Conservation (phyloP, 2,329 filamentous ascomycete genomes). For the Aspergillus novoparasiticus region DNA sequence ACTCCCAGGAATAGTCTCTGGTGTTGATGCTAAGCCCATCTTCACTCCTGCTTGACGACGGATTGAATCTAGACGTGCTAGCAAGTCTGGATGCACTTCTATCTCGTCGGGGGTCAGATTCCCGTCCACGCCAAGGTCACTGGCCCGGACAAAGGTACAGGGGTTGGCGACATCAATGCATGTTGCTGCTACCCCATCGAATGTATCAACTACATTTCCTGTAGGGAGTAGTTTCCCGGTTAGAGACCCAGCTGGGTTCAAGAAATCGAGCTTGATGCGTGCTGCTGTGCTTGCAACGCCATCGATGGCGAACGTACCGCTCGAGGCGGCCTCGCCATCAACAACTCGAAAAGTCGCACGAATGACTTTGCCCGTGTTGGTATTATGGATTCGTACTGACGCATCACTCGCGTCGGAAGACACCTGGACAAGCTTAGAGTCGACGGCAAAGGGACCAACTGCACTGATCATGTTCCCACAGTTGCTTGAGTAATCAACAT, state of each 20-base stretch:
- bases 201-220: slow-evolving; percentile 54
- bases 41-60: slow-evolving; percentile 58
- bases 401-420: slow-evolving; percentile 35
- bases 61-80: slow-evolving; percentile 57
- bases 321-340: slow-evolving; percentile 50
- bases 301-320: slow-evolving; percentile 63
- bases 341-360: slow-evolving; percentile 58
- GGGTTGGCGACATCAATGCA: slow-evolving; percentile 68
- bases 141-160: slow-evolving; percentile 61
- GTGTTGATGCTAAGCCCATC: slow-evolving; percentile 61
- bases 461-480: slow-evolving; percentile 75
- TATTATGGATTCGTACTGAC: slow-evolving; percentile 65
- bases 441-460: slow-evolving; percentile 66
- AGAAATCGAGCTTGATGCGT: slow-evolving; percentile 62
- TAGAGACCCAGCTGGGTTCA: slow-evolving; percentile 64
- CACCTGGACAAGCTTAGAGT: slow-evolving; percentile 53
- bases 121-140: slow-evolving; percentile 48
- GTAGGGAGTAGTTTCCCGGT: slow-evolving; percentile 66
- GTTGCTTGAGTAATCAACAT: slow-evolving; percentile 69
- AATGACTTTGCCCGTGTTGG: slow-evolving; percentile 69
- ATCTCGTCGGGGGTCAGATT: slow-evolving; percentile 32
- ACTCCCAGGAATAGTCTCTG: slow-evolving; percentile 52
- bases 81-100: slow-evolving; percentile 48
- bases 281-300: slow-evolving; percentile 64
- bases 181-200: slow-evolving; percentile 56